Conservation (phyloP, 768 basidiomycete genomes). For the Boletus pseudopeckii region DNA sequence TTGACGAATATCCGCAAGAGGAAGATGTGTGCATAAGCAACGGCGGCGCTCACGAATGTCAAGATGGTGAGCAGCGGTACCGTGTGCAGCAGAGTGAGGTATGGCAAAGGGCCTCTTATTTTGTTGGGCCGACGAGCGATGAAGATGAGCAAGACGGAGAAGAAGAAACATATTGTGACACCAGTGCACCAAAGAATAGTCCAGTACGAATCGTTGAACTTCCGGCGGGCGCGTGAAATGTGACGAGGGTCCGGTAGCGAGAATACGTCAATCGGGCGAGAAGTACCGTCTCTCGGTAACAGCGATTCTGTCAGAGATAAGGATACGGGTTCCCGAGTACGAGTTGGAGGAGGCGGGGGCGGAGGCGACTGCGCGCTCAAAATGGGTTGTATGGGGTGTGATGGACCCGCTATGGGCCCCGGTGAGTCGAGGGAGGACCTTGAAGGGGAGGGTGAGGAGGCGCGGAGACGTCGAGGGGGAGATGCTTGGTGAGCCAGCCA, state of each 20-base stretch:
- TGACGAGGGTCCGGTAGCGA: constrained; percentile 75
- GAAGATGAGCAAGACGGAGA: constrained; percentile 64
- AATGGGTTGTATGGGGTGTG: constrained; percentile 24
- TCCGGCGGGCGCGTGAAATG: constrained; percentile 58
- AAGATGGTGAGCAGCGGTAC: constrained; percentile 74
- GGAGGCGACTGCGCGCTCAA: constrained; percentile 38
- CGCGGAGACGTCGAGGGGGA: constrained; percentile 46
- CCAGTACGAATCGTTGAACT: constrained; percentile 73
- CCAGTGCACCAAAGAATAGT: constrained; percentile 63
- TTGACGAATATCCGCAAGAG: constrained; percentile 78
- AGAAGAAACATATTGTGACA: constrained; percentile 57
- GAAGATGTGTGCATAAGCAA: constrained; percentile 72
- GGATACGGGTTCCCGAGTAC: constrained; percentile 46
- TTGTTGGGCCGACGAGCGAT: constrained; percentile 42
- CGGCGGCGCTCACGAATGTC: constrained; percentile 64
- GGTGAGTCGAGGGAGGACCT: constrained; percentile 30
- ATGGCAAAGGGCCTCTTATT: constrained; percentile 41
- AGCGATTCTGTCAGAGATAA: constrained; percentile 77
- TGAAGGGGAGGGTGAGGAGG: constrained; percentile 39
- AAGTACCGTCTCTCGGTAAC: constrained; percentile 66
- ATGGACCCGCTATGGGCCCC: constrained; percentile 37
- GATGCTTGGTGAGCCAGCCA: constrained; percentile 79
- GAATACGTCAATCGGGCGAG: constrained; percentile 67
- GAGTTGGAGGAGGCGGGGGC: constrained; percentile 38
- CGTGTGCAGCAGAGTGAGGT: constrained; percentile 71